Base-by-base conservation (phyloP, 2,329 filamentous ascomycete genomes). In the Catunica adiposa region DNA sequence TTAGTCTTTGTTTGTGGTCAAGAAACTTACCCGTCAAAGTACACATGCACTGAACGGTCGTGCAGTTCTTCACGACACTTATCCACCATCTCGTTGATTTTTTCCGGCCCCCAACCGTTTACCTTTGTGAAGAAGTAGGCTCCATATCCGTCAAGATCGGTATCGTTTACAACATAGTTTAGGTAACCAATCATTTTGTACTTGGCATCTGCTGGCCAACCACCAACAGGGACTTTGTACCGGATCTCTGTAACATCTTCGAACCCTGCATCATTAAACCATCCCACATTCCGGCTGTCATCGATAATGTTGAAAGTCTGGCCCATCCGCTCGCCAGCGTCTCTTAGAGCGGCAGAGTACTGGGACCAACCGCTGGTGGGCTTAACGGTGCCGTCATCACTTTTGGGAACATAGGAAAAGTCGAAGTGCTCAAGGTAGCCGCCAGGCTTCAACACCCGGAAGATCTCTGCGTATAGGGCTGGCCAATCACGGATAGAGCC, bases 401-500 rank as follows among this genome's bases (percentile, higher is more conserved):
- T 65, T 11, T 54, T 54, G 15, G 61, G 57, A 53, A 66, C 66
- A 62, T 76, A 73, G 54, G 75, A 69, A 1, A 63, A 63, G 50
- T 68, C 65, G 7, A 65, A 59, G 31, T 64, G 59, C 57, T 70
- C 65, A n/a, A 70, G 51, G 61, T 65, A 69, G 6, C 75, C 79
- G 8, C 79, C 79, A 0, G 80, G 78, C 52, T 73, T 74, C 14
- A 80, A 69, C 52, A 77, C 72, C 55, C 70, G 69, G 62, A 67
- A 77, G 1, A 73, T 66, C 56, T 75, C 72, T 44, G 67, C 64
- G 56, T 81, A 72, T 3, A 82, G 63, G 9, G 71, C 67, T 37
- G 71, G 69, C 66, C 78, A 82, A 60, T 80, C 77, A 2, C 68
- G 65, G 56, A 82, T 73, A 56, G 73, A 73, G 23, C 66, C 64